These are phyloP conservation scores for Penicillium malachiteum DNA, from an alignment of 495 filamentous ascomycete genomes.

Conservation along the genomic window DNA sequence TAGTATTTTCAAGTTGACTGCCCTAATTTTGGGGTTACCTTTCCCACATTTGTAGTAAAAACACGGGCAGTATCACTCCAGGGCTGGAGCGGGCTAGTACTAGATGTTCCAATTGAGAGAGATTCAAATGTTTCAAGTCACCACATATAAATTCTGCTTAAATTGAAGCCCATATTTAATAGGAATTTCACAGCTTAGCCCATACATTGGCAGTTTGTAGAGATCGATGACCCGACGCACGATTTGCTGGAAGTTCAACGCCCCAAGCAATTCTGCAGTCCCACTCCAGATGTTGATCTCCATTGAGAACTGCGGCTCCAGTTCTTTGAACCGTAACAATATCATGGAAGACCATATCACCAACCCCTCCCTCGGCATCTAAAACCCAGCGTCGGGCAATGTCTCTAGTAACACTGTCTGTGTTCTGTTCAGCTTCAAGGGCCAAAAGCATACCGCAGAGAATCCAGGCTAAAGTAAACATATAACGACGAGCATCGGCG, in stretches of 20 bases:
- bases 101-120: no score
- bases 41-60: no score
- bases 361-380: constrained; percentile 27
- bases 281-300: constrained; percentile 27
- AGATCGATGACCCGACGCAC: constrained; percentile 30
- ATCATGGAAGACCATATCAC: constrained; percentile 31
- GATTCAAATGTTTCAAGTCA: no score
- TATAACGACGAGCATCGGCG: constrained; percentile 34
- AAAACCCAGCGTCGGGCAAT: constrained; percentile 37
- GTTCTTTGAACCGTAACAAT: constrained; percentile 16
- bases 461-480: constrained; percentile 39
- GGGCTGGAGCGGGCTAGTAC: no score
- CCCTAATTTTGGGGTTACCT: no score
- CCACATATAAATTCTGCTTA: no score
- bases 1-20: no score
- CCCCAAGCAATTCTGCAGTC: constrained; percentile 38
- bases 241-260: constrained; percentile 23
- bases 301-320: background rate
- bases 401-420: constrained; percentile 26
- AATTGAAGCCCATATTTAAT: background rate
- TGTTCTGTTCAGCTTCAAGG: constrained; percentile 32
- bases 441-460: constrained; percentile 29
- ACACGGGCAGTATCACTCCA: no score
- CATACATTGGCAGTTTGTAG: constrained; percentile 19
- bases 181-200: constrained; percentile 16